Percentiles rank a stretch among this genome's conserved stretches.
These are phyloP conservation scores for Globisporangium abappressorium DNA, from an alignment of 352 stramenopile species.

Conservation along the genomic window DNA sequence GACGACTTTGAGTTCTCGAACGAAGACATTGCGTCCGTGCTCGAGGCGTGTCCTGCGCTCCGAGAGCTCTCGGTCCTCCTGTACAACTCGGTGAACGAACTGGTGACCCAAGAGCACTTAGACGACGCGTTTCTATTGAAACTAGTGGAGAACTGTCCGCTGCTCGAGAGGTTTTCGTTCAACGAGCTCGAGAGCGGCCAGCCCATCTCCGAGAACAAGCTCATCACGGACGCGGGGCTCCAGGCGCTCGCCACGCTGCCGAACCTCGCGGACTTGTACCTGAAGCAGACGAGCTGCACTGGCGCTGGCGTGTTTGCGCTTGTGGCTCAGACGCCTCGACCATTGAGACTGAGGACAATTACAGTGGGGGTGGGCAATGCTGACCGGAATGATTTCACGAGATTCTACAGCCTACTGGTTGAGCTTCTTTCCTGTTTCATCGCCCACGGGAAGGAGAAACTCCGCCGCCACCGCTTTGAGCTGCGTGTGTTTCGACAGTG, in stretches of 20 bases:
- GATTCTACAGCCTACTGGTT: constrained; percentile 9
- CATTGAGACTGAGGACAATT: background rate
- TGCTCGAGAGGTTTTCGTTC: constrained; percentile 10
- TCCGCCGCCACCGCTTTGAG: constrained; percentile 10
- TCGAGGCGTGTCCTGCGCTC: constrained; percentile 13
- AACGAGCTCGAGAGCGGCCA: constrained; percentile 18
- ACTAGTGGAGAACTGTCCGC: constrained; percentile 7
- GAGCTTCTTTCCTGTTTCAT: constrained; percentile 13
- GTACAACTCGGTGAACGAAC: constrained; percentile 19
- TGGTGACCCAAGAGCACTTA: constrained; percentile 16
- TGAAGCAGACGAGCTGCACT: constrained; percentile 18
- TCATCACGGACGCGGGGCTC: constrained; percentile 13
- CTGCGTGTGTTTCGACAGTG: constrained; percentile 11
- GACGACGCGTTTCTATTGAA: constrained; percentile 15
- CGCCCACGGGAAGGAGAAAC: background rate
- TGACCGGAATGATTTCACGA: constrained; percentile 4
- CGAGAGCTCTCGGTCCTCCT: constrained; percentile 4
- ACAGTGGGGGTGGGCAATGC: constrained; percentile 2
- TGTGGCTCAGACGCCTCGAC: constrained; percentile 4
- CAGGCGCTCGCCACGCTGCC: constrained; percentile 11
- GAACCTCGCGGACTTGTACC: constrained; percentile 10
- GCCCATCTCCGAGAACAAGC: constrained; percentile 11
- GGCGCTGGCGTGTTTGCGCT: constrained; percentile 13
- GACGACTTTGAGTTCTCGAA: constrained; percentile 14
- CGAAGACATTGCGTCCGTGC: constrained; percentile 7